Evolutionary conservation across 345 rosid genomes (phyloP), one percentile per base, ranked within the genome.

Genomic region (Boechera retrofracta): DNA sequence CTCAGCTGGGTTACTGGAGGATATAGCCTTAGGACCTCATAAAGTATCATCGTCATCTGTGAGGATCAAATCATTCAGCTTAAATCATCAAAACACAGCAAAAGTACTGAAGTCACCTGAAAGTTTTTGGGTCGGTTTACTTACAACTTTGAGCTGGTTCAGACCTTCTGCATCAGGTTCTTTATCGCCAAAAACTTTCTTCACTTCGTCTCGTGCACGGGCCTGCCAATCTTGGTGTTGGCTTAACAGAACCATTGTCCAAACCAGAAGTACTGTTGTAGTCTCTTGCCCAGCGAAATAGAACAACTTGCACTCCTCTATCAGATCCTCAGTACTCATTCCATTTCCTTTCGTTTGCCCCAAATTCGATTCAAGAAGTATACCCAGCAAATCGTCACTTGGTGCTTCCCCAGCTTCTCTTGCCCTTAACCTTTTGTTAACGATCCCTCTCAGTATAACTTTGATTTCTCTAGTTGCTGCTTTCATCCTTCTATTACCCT

Each of bases 281-380:
- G 97, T 85, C 74, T 86, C 92, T 24, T 87, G 84, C 9, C 91
- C 94, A 0, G 88, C 84, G 4, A 91, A 70, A 71, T 85, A 89
- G 71, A 89, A 91, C 44, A 85, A n/a, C 65, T 82, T 91, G 74
- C 92, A 89, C 56, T 91, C 90, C 29, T 89, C 85, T 2, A 87
- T 73, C 18, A 91, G 82, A 1, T 89, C 94, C 4, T 84, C 74
- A 2, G 51, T 71, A 18, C 77, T 82, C 78, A 81, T 68, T 18
- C 77, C 78, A 13, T 82, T 47, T 58, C 74, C 85, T 66, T 79
- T 15, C 1, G 63, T 68, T 54, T 80, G 83, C 10, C 52, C 67
- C 13, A n/a, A 10, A 61, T 85, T 86, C 32, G 92, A 85, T 57
- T 85, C 89, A 58, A 54, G 71, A 53, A 73, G 77, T 64, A 51